Base-by-base conservation (phyloP, 306 rosid species). In the Betula pendula region DNA sequence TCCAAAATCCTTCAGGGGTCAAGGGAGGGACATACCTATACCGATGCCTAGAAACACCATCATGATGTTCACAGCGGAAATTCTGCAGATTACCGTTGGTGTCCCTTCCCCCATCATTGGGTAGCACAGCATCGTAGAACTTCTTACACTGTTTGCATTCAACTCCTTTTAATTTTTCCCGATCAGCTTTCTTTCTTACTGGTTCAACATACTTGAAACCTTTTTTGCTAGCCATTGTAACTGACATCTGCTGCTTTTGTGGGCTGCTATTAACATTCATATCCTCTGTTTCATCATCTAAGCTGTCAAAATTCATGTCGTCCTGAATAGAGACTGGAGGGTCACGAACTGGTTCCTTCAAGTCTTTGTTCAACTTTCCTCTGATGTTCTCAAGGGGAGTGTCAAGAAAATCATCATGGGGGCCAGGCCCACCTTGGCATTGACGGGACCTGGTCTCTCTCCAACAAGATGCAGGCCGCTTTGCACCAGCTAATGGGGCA, bases 1-100 rank as follows among this genome's bases (percentile, higher is more conserved):
- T 95, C 97, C 99, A 95, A 87, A 90, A 95, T 79, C 99, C 99
- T 87, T 95, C 99, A 0, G 99, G 99, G 72, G 99, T 95, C 90
- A 91, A 35, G 70, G 96, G 97, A 48, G 99, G 97, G 84, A 76
- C 91, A 86, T 92, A 90, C 92, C 85, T 88, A 77, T 95, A 92
- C 53, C 97, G 91, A 84, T 92, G 97, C 86, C 97, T 90, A 69
- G 97, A 95, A 89, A 90, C 97, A 79, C 99, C 99, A 75, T 95
- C 97, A 81, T 80, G 97, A 78, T 92, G 97, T 68, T 95, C 99
- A 76, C 97, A 92, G 15, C 99, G 91, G 44, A 89, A 74, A 66
- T 70, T 78, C 44, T 74, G 86, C 78, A 84, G 85, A 74, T 58
- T 77, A 56, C 73, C 74, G 71, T 74, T 77, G 56, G 83, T 51